Evolutionary conservation across 352 stramenopile genomes (phyloP).

Genomic region (Phytophthora multivora): DNA sequence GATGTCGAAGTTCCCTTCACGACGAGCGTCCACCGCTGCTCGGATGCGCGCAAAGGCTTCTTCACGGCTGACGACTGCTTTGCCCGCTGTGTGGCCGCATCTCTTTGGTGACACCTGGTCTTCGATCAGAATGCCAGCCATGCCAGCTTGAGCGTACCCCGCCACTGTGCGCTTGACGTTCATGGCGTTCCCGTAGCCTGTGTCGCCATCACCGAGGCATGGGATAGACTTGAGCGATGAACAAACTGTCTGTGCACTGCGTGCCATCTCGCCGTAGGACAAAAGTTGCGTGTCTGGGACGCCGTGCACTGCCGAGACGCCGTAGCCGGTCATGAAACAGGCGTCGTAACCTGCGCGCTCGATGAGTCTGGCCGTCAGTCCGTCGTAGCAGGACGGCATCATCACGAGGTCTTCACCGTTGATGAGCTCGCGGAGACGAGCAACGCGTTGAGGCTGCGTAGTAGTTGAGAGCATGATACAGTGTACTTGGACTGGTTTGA

Average conservation of each 20-base stretch:
- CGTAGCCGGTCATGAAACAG: slow-evolving; percentile 95
- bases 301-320: slow-evolving; percentile 84
- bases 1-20: slow-evolving; percentile 87
- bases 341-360: slow-evolving; percentile 87
- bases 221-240: slow-evolving; percentile 39
- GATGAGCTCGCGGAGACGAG: slow-evolving; percentile 54
- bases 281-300: slow-evolving; percentile 91
- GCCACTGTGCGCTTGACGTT: slow-evolving; percentile 94
- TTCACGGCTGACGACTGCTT: slow-evolving; percentile 85
- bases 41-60: slow-evolving; percentile 88
- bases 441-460: slow-evolving; percentile 51
- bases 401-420: slow-evolving; percentile 63
- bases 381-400: slow-evolving; percentile 93
- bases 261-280: slow-evolving; percentile 69
- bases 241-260: slow-evolving; percentile 47
- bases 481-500: too few relatives aligned
- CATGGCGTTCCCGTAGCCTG: slow-evolving; percentile 93
- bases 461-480: too few relatives aligned
- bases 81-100: slow-evolving; percentile 93
- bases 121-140: slow-evolving; percentile 95
- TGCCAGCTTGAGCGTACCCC: slow-evolving; percentile 88
- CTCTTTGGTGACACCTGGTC: slow-evolving; percentile 93
- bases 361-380: slow-evolving; percentile 89
- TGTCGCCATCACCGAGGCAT: slow-evolving; percentile 90
- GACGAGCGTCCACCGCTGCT: slow-evolving; percentile 90